Evolutionary conservation across 2,329 filamentous ascomycete species (phyloP).

Genomic region (Emmonsiellopsis sp.): DNA sequence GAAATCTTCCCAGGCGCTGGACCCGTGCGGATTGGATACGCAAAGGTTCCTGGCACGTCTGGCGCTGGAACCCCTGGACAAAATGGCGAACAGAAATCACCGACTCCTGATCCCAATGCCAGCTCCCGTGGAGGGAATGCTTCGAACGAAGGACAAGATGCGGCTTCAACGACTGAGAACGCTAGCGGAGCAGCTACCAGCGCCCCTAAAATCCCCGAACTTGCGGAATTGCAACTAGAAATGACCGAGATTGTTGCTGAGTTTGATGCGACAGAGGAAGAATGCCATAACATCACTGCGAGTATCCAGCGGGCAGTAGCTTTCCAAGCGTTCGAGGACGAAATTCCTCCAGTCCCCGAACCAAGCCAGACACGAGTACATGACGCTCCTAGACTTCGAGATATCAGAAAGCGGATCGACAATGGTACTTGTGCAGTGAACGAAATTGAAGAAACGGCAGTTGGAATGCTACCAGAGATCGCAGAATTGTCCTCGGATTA

Average conservation of each 20-base stretch:
- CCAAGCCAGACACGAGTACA: constrained; percentile 81
- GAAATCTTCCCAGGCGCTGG: constrained; percentile 97
- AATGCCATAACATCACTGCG: constrained; percentile 59
- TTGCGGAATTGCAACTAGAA: constrained; percentile 70
- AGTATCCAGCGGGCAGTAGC: constrained; percentile 69
- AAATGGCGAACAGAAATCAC: constrained; percentile 78
- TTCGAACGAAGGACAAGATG: constrained; percentile 12
- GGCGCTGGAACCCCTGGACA: constrained; percentile 71
- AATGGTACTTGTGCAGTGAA: constrained; percentile 77
- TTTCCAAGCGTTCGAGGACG: constrained; percentile 62
- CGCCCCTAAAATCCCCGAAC: constrained; percentile 53
- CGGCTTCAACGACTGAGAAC: constrained; percentile 19
- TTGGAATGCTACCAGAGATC: constrained; percentile 93
- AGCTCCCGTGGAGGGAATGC: constrained; percentile 16
- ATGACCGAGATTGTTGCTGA: constrained; percentile 79
- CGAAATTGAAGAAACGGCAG: constrained; percentile 86
- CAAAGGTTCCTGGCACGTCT: constrained; percentile 84
- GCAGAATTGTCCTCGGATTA: constrained; percentile 93
- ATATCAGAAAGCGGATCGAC: constrained; percentile 95
- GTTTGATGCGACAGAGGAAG: constrained; percentile 75
- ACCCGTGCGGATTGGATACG: constrained; percentile 91
- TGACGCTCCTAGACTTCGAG: constrained; percentile 86
- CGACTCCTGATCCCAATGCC: constrained; percentile 75
- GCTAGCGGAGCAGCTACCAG: constrained; percentile 23
- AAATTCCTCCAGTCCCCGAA: constrained; percentile 83